Evolutionary conservation across 2,329 filamentous ascomycete species (phyloP).

Genomic region (Colletotrichum sp.): DNA sequence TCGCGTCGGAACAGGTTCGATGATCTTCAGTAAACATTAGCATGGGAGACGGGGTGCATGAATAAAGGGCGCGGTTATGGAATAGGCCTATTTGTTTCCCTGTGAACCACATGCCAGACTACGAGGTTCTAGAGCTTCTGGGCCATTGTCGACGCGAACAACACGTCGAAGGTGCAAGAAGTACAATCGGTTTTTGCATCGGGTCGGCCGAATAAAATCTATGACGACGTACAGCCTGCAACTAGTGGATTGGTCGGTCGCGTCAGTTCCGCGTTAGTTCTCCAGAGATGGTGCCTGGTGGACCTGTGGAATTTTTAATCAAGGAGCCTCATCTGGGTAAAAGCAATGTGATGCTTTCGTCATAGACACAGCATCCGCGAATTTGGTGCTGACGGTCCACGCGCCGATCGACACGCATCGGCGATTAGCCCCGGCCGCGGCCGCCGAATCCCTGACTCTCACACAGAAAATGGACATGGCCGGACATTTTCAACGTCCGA

Average conservation of each 20-base stretch:
- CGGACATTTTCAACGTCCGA: constrained; percentile 17
- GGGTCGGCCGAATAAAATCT: background rate
- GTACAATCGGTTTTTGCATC: background rate
- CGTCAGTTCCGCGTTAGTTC: constrained; percentile 4
- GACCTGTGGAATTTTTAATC: background rate
- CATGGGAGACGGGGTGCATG: too few relatives aligned
- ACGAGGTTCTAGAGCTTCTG: background rate
- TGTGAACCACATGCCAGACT: background rate
- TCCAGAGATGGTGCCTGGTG: background rate
- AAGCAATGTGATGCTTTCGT: constrained; percentile 6
- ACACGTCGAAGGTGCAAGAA: background rate
- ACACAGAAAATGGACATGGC: background rate
- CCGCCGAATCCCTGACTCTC: background rate
- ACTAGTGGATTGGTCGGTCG: background rate
- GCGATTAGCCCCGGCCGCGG: background rate
- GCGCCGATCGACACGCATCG: background rate
- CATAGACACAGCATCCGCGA: constrained; percentile 13
- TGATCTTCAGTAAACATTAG: background rate
- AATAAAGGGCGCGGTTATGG: background rate
- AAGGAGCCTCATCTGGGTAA: background rate
- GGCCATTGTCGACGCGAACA: background rate
- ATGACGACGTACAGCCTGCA: constrained; percentile 8
- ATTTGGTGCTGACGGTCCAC: background rate
- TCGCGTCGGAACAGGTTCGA: background rate
- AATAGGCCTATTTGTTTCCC: background rate